A percentile compares a stretch with the other conserved stretches of the same genome.
Conservation (phyloP, 2,329 filamentous ascomycete species). For the Fusarium oxysporum region DNA sequence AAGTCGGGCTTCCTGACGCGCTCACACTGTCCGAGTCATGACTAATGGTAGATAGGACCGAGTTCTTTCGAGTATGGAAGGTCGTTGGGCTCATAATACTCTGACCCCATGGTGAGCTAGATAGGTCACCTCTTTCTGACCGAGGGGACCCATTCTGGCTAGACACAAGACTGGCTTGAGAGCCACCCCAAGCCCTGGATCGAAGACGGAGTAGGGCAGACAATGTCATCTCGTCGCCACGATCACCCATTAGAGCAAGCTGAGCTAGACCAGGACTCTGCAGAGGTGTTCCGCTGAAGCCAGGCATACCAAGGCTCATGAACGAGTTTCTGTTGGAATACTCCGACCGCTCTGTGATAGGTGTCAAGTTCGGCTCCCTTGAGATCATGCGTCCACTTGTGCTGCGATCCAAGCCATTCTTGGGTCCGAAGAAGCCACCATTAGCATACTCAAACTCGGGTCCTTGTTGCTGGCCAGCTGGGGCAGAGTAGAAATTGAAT, state of each 20-base stretch:
- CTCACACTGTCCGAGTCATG: slow-evolving; percentile 62
- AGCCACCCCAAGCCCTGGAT: slow-evolving; percentile 83
- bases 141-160: slow-evolving; percentile 63
- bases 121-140: slow-evolving; percentile 61
- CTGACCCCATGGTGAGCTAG: slow-evolving; percentile 56
- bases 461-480: slow-evolving; percentile 57
- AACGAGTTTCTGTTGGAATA: slow-evolving; percentile 95
- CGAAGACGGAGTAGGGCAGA: slow-evolving; percentile 79
- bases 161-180: slow-evolving; percentile 76
- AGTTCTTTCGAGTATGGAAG: slow-evolving; percentile 60
- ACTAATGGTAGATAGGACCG: slow-evolving; percentile 61
- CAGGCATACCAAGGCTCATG: slow-evolving; percentile 71
- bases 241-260: slow-evolving; percentile 73
- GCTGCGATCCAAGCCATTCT: slow-evolving; percentile 73
- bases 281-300: slow-evolving; percentile 59
- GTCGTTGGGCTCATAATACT: slow-evolving; percentile 39
- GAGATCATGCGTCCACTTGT: slow-evolving; percentile 80
- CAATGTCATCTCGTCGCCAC: slow-evolving; percentile 74
- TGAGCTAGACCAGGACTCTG: slow-evolving; percentile 82
- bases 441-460: slow-evolving; percentile 72
- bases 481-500: slow-evolving; percentile 91
- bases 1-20: slow-evolving; percentile 62
- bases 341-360: slow-evolving; percentile 95
- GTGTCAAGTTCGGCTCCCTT: slow-evolving; percentile 91
- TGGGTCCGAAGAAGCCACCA: slow-evolving; percentile 89